Percentiles rank a stretch among this genome's conserved stretches.
phyloP scores from a whole-genome alignment of 345 rosid species.

The Salix suchowensis region DNA sequence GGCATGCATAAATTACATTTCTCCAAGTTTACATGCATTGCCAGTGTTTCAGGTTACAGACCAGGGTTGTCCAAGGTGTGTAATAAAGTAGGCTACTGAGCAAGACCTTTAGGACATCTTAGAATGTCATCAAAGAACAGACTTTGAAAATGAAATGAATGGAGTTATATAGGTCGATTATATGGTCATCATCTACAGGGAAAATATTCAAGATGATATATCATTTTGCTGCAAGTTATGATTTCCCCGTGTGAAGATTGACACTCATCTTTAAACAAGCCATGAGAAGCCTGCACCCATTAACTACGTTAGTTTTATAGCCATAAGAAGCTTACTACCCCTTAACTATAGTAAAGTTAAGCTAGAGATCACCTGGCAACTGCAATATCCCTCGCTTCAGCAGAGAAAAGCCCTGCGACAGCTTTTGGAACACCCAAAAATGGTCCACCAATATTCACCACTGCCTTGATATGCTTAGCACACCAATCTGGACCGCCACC shows the following conservation, averaged over 20 bases:
- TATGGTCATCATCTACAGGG: neutral
- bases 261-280: neutral
- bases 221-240: neutral
- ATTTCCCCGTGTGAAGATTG: neutral
- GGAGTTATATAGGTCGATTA: neutral
- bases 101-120: neutral
- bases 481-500: slow-evolving; percentile 98
- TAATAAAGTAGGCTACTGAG: neutral
- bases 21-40: neutral
- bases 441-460: slow-evolving; percentile 91
- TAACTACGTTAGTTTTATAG: neutral
- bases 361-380: slow-evolving; percentile 61
- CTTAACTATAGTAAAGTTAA: neutral
- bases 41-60: neutral
- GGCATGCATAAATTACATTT: neutral
- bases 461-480: slow-evolving; percentile 84
- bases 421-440: slow-evolving; percentile 95
- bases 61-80: neutral
- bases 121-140: neutral
- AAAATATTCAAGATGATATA: neutral
- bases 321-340: neutral
- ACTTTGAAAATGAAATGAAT: neutral
- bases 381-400: slow-evolving; percentile 93
- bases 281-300: neutral
- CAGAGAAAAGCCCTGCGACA: slow-evolving; percentile 80